These are phyloP conservation scores for Alternaria angustiovoidea DNA, from an alignment of 2,329 filamentous ascomycete species.

Conservation along the genomic window DNA sequence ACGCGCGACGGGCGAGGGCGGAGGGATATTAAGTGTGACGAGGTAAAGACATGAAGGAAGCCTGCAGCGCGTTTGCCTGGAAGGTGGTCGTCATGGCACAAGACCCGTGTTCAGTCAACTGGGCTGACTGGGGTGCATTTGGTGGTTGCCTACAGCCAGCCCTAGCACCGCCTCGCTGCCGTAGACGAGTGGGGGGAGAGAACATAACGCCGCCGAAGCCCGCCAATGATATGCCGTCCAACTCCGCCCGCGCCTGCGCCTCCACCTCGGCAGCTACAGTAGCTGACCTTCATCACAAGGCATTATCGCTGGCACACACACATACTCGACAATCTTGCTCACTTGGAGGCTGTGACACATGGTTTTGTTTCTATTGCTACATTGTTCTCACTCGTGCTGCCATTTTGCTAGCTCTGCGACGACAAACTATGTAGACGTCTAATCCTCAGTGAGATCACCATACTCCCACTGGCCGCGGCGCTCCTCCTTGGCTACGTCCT, in stretches of 20 bases:
- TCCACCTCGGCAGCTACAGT: neutral
- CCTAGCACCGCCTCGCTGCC: conserved; percentile 20
- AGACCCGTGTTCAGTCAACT: conserved; percentile 24
- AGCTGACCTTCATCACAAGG: neutral
- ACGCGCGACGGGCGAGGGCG: conserved; percentile 13
- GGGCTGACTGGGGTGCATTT: conserved; percentile 35
- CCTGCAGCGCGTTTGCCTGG: conserved; percentile 38
- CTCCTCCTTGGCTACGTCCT: conserved; percentile 79
- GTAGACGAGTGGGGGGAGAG: conserved; percentile 9
- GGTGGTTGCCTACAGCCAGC: conserved; percentile 37
- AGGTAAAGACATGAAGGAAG: conserved; percentile 29
- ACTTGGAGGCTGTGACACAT: neutral
- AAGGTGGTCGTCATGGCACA: conserved; percentile 38
- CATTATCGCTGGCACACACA: neutral
- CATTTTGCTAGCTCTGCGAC: neutral
- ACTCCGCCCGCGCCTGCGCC: conserved; percentile 17
- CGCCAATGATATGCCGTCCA: conserved; percentile 15
- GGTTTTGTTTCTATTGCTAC: neutral
- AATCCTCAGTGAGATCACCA: conserved; percentile 83
- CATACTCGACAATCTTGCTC: neutral
- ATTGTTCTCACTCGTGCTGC: neutral
- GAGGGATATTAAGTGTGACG: conserved; percentile 15
- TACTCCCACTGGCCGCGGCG: conserved; percentile 97
- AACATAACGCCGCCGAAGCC: neutral
- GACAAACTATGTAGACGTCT: conserved; percentile 4